Evolutionary conservation across 2,329 filamentous ascomycete species (phyloP), one percentile per base, ranked within the genome.

Genomic region (Parastagonospora avenae): DNA sequence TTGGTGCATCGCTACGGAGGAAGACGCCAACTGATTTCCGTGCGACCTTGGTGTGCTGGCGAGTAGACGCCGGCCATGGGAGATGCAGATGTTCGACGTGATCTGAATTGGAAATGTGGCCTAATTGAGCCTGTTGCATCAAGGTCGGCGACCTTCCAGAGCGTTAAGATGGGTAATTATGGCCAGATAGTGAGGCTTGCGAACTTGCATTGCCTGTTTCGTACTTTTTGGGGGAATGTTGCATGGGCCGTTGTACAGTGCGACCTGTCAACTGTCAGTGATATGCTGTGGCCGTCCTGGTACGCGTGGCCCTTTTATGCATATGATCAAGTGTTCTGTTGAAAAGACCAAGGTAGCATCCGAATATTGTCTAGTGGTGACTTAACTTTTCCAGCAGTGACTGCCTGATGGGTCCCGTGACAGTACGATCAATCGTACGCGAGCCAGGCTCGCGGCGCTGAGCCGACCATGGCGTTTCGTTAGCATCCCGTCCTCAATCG

Each of bases 191-290:
- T 54, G 42, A 46, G 38, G 50, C 38, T 14, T 24, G 39, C 35
- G 32, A 19, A 38, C 24, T 15, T 29, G 24, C 9, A 37, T 40
- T 29, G 32, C 38, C n/a, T 46, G 7, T 15, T 46, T 32, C 14
- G 35, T 36, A 35, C 33, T 14, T 41, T 38, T 33, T 32, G 30
- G 27, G 30, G 19, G 42, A 38, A 54, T 40, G 50, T 16, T 29
- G 28, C 29, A 7, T 29, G n/a, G 8, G 24, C 36, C 52, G 59
- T 62, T 57, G 60, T 47, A 65, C 60, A 32, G 43, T 62, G 43
- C 32, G 48, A 64, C 57, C 62, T 65, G 59, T 65, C 62, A 65
- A 56, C 54, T 63, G 61, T 63, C 60, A 63, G 46, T 48, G 41
- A 42, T 50, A 53, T 56, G 52, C 42, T 35, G 55, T 54, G 46